These are phyloP conservation scores for Salvia rosmarinus DNA, from an alignment of 257 asterid genomes.

Conservation along the genomic window DNA sequence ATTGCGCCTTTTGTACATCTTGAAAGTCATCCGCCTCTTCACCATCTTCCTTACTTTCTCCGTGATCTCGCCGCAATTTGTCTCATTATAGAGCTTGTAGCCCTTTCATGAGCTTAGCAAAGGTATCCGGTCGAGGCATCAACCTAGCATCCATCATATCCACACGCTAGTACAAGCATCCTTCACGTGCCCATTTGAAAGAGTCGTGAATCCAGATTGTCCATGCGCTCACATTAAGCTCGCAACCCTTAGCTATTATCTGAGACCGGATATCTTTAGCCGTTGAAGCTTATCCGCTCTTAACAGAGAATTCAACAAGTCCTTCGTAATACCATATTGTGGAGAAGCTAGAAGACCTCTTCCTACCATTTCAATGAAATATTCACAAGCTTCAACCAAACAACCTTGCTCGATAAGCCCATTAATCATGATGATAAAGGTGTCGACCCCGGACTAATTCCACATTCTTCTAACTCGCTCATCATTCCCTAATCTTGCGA, in stretches of 20 bases:
- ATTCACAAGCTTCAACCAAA: too few species aligned
- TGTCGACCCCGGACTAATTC: conserved; percentile 73
- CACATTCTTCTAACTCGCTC: conserved; percentile 10
- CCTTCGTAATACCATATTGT: conserved; percentile 77
- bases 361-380: too few species aligned
- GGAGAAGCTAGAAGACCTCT: conserved; percentile 40
- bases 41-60: conserved; percentile 73
- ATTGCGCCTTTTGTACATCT: too few species aligned
- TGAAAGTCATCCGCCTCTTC: too few species aligned
- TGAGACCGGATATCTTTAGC: conserved; percentile 82
- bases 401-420: conserved; percentile 50
- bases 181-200: too few species aligned
- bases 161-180: conserved; percentile 12
- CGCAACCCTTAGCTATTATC: conserved; percentile 70
- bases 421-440: conserved; percentile 61
- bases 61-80: conserved; percentile 83
- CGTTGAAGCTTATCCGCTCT: conserved; percentile 69
- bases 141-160: conserved; percentile 88
- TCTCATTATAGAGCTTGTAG: conserved; percentile 75
- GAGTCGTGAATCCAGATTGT: conserved; percentile 74
- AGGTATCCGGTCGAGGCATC: conserved; percentile 98
- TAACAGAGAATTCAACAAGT: conserved; percentile 68
- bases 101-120: conserved; percentile 83
- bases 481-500: too few species aligned
- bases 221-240: conserved; percentile 81